phyloP scores from a whole-genome alignment of 2,329 filamentous ascomycete genomes.

The Lomentospora prolificans region DNA sequence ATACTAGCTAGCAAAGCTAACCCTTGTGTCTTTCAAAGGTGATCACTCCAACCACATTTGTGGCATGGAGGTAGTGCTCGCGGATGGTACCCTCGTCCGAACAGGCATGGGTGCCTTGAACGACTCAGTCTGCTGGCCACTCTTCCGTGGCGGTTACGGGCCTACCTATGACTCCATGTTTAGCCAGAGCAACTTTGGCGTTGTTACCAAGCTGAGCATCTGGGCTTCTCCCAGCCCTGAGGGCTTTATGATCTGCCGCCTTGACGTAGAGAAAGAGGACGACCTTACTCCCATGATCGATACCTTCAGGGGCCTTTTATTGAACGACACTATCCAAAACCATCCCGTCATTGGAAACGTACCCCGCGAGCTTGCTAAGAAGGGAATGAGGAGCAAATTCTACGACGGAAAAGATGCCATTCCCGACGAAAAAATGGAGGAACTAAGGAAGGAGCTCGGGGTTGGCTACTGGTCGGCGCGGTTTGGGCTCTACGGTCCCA shows the following conservation, averaged over 20 bases:
- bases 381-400: constrained; percentile 21
- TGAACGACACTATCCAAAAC: constrained; percentile 29
- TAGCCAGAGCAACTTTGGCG: constrained; percentile 40
- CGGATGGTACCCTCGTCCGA: constrained; percentile 32
- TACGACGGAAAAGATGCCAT: constrained; percentile 21
- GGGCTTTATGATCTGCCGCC: constrained; percentile 26
- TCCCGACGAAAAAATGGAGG: constrained; percentile 27
- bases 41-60: constrained; percentile 32
- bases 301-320: constrained; percentile 21
- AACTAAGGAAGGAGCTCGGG: constrained; percentile 27
- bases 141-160: constrained; percentile 29
- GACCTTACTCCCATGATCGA: constrained; percentile 25
- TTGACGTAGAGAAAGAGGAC: constrained; percentile 26
- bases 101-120: constrained; percentile 38
- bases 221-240: constrained; percentile 25
- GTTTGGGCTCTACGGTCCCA: constrained; percentile 28
- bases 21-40: constrained; percentile 20
- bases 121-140: constrained; percentile 27
- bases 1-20: background rate
- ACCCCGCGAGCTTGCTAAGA: constrained; percentile 28
- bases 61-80: constrained; percentile 33
- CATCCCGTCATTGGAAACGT: constrained; percentile 34
- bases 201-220: constrained; percentile 46
- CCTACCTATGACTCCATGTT: constrained; percentile 35
- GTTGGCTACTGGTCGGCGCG: constrained; percentile 38